Percentiles rank a stretch among this genome's conserved stretches.
Evolutionary conservation across 106 monocot species (phyloP).

Genomic region (Acorus gramineus): DNA sequence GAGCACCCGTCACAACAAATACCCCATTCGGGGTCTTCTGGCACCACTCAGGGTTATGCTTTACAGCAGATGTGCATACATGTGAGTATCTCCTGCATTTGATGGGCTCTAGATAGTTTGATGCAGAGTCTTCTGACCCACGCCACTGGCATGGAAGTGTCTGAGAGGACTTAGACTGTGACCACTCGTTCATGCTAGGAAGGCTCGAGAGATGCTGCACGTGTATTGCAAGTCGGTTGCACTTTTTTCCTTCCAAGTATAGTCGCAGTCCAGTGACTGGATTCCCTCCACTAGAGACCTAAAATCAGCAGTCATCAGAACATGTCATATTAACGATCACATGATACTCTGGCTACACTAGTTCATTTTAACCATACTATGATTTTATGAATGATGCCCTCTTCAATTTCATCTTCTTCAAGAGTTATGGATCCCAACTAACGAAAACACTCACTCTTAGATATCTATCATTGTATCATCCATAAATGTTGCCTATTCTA

Average conservation of each 20-base stretch:
- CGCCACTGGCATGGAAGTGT: conserved; percentile 37
- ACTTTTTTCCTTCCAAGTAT: conserved; percentile 78
- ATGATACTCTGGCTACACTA: no score
- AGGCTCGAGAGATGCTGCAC: conserved; percentile 78
- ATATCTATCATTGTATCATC: no score
- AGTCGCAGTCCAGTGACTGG: conserved; percentile 73
- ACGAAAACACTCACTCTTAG: no score
- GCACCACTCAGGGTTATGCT: conserved; percentile 66
- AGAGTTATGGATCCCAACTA: no score
- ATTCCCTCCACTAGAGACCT: conserved; percentile 55
- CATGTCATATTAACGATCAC: no score
- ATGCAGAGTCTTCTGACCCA: conserved; percentile 49
- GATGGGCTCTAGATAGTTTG: conserved; percentile 56
- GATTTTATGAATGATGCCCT: no score
- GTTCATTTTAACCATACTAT: no score
- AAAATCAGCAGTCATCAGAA: neutral
- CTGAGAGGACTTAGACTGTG: conserved; percentile 14
- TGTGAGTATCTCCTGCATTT: conserved; percentile 62
- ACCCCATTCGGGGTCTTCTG: conserved; percentile 35
- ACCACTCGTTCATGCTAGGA: conserved; percentile 52
- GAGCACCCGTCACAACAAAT: conserved; percentile 81
- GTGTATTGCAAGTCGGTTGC: conserved; percentile 77
- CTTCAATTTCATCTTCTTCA: no score
- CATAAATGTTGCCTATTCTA: no score
- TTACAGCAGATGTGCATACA: conserved; percentile 55